Evolutionary conservation across 192 early-diverging fungal genomes (phyloP).

Genomic region (Gonapodya prolifera): DNA sequence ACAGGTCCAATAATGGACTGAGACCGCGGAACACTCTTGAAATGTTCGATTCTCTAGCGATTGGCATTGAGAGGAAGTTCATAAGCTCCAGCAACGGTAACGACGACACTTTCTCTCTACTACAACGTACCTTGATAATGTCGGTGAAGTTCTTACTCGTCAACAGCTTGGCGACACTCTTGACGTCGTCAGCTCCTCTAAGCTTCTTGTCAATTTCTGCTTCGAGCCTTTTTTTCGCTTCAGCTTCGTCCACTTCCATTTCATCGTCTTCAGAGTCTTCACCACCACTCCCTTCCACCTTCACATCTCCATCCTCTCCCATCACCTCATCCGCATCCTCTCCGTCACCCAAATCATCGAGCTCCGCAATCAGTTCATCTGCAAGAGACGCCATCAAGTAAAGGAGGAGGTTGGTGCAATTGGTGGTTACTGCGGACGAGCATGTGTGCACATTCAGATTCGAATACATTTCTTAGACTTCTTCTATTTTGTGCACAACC

Average conservation of each 20-base stretch:
- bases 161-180: conserved; percentile 51
- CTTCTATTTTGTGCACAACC: no score
- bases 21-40: conserved; percentile 19
- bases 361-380: conserved; percentile 65
- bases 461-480: no score
- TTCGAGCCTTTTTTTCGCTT: conserved; percentile 26
- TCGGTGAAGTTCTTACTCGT: conserved; percentile 41
- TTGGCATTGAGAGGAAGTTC: not conserved
- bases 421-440: not conserved
- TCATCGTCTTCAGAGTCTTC: conserved; percentile 30
- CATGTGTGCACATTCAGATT: no score
- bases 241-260: conserved; percentile 29
- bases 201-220: conserved; percentile 20
- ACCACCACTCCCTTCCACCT: conserved; percentile 20
- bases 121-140: conserved; percentile 37
- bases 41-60: conserved; percentile 35
- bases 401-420: not conserved
- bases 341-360: conserved; percentile 56
- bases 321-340: conserved; percentile 18
- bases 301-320: conserved; percentile 1
- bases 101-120: not conserved
- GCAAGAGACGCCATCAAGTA: not conserved
- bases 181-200: conserved; percentile 32
- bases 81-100: not conserved
- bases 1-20: conserved; percentile 41